A percentile compares a stretch with the other conserved stretches of the same genome.
phyloP scores from a whole-genome alignment of 257 asterid species.

The Jaltomata sinuosa region DNA sequence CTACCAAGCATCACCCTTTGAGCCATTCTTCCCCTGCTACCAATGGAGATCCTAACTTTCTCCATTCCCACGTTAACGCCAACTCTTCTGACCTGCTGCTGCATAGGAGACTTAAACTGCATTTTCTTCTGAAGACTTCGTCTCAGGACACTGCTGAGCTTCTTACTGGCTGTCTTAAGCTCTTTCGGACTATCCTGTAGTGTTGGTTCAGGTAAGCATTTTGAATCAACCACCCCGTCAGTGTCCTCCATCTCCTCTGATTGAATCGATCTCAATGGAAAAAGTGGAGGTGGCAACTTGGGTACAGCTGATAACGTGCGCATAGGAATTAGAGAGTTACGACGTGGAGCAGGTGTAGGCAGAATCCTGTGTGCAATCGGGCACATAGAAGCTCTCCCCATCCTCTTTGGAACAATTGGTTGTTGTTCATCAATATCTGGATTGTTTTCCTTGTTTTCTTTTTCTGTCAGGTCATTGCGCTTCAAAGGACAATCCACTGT shows the following conservation, averaged over 20 bases:
- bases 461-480: slow-evolving; percentile 34
- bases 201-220: slow-evolving; percentile 39
- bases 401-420: slow-evolving; percentile 39
- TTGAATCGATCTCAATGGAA: slow-evolving; percentile 44
- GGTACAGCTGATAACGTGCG: slow-evolving; percentile 31
- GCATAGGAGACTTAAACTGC: slow-evolving; percentile 59
- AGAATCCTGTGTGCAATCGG: slow-evolving; percentile 17
- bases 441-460: slow-evolving; percentile 69
- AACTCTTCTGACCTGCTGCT: slow-evolving; percentile 39
- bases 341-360: slow-evolving; percentile 33
- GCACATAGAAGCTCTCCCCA: slow-evolving; percentile 35
- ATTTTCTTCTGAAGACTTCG: slow-evolving; percentile 65
- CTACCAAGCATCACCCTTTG: slow-evolving; percentile 48
- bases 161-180: slow-evolving; percentile 37
- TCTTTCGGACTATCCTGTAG: slow-evolving; percentile 56
- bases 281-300: slow-evolving; percentile 36
- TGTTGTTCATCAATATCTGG: slow-evolving; percentile 43
- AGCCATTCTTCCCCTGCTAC: slow-evolving; percentile 64
- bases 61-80: slow-evolving; percentile 88
- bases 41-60: slow-evolving; percentile 80
- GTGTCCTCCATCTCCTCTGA: slow-evolving; percentile 23
- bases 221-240: slow-evolving; percentile 18
- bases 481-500: slow-evolving; percentile 16
- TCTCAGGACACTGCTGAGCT: slow-evolving; percentile 39
- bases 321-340: slow-evolving; percentile 68